Evolutionary conservation across 106 monocot genomes (phyloP).

Genomic region (Phalaenopsis aphrodite): DNA sequence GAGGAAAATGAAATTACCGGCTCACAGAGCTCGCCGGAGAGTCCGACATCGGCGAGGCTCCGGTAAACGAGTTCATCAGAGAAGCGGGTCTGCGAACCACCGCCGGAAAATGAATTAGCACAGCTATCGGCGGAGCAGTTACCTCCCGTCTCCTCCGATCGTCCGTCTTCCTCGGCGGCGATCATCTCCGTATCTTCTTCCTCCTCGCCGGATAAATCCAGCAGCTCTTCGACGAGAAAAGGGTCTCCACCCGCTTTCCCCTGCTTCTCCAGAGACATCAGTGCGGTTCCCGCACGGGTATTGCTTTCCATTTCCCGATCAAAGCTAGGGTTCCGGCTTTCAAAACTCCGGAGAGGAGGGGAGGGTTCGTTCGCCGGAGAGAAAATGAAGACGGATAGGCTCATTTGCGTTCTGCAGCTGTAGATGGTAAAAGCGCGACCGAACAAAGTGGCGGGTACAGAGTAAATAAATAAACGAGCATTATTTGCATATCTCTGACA

Average conservation of each 20-base stretch:
- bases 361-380: not conserved
- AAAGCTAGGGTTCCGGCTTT: not conserved
- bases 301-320: constrained; percentile 25
- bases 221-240: constrained; percentile 50
- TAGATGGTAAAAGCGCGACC: not conserved
- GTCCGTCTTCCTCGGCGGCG: constrained; percentile 2
- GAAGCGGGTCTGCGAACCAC: constrained; percentile 3
- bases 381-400: not conserved
- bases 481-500: too few species aligned
- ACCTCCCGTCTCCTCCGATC: not conserved
- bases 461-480: not conserved
- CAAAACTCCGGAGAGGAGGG: not conserved
- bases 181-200: not conserved
- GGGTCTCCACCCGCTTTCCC: constrained; percentile 20
- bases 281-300: constrained; percentile 12
- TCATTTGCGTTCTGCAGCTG: too few species aligned
- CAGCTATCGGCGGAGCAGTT: constrained; percentile 37
- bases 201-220: constrained; percentile 38
- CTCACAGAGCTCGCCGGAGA: constrained; percentile 56
- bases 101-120: constrained; percentile 28
- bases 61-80: constrained; percentile 18
- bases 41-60: constrained; percentile 20
- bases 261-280: constrained; percentile 24
- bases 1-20: constrained; percentile 35
- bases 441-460: not conserved